Evolutionary conservation across 2,329 filamentous ascomycete genomes (phyloP), one percentile per base, ranked within the genome.

Genomic region (Ceratocystiopsis sp.): DNA sequence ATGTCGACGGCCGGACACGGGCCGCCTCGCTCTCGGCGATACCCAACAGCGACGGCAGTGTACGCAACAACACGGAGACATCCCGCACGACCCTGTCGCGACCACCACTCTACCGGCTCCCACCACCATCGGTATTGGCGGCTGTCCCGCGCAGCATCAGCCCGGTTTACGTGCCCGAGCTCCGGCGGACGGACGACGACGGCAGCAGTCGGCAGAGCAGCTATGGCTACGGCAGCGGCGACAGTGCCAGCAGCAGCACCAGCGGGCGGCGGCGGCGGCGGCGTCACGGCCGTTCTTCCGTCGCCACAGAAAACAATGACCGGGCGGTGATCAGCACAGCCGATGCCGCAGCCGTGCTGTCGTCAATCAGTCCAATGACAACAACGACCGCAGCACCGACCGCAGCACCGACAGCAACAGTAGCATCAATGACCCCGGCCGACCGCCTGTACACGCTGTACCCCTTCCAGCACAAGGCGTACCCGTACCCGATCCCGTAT

Each of bases 1-100:
- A 47, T 16, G 34, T 47, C 19, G 45, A 47, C 32, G 45, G 45
- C 16, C 42, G 45, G 14, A 45, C 36, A 3, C 34, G 43, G 9
- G 37, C 40, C 19, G 21, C 25, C 29, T 42, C 35, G 13, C 38
- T 29, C 18, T 37, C 40, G 14, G 34, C 42, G 2, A 18, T 37
- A 9, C 16, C 16, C 4, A 38, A 40, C 19, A 33, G 8, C 16
- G 21, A 40, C 29, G n/a, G 19, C 25, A 11, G n/a, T n/a, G n/a
- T n/a, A n/a, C 12, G 15, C 29, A 33, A 10, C 21, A 25, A 18
- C 18, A 41, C 17, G 34, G 32, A 18, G n/a, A 35, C 40, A 25
- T 19, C 21, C 19, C 41, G n/a, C 17, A 29, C 7, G 37, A 17
- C 17, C 35, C n/a, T n/a, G n/a, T n/a, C n/a, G n/a, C n/a, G n/a